Percentiles rank a stretch among this genome's conserved stretches.
Conservation (phyloP, 805 yeast species). For the Candida piceae region DNA sequence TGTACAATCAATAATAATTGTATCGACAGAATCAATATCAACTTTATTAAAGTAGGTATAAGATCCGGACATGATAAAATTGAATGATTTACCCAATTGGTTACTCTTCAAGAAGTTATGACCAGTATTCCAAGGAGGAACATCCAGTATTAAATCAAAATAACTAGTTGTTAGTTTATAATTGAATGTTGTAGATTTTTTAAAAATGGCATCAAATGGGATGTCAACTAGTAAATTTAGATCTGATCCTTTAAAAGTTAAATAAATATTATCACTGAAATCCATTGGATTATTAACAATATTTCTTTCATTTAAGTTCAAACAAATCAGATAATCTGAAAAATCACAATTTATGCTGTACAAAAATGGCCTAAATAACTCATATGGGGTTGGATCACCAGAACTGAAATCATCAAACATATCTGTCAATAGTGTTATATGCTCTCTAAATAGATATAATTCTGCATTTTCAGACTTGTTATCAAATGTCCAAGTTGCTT, state of each 20-base stretch:
- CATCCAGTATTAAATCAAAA: constrained; percentile 58
- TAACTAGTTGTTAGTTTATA: constrained; percentile 50
- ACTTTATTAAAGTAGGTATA: constrained; percentile 56
- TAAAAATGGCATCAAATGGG: constrained; percentile 54
- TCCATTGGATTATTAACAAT: constrained; percentile 87
- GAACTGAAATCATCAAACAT: constrained; percentile 69
- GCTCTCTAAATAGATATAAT: constrained; percentile 75
- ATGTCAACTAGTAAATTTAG: constrained; percentile 43
- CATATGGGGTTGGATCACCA: constrained; percentile 69
- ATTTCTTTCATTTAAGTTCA: constrained; percentile 84
- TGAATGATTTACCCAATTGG: constrained; percentile 62
- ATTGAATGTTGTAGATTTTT: constrained; percentile 46
- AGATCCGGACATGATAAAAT: constrained; percentile 58
- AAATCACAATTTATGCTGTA: constrained; percentile 61
- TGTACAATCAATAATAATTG: constrained; percentile 55
- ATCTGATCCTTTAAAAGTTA: constrained; percentile 65
- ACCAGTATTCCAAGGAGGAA: constrained; percentile 92
- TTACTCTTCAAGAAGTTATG: constrained; percentile 61
- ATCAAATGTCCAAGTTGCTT: constrained; percentile 61
- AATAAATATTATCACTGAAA: constrained; percentile 69
- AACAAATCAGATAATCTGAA: constrained; percentile 48
- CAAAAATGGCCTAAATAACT: constrained; percentile 65
- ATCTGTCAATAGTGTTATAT: constrained; percentile 67
- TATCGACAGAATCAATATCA: constrained; percentile 66
- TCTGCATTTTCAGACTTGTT: constrained; percentile 48